phyloP scores from a whole-genome alignment of 345 rosid species.

The Moricandia moricandioides region DNA sequence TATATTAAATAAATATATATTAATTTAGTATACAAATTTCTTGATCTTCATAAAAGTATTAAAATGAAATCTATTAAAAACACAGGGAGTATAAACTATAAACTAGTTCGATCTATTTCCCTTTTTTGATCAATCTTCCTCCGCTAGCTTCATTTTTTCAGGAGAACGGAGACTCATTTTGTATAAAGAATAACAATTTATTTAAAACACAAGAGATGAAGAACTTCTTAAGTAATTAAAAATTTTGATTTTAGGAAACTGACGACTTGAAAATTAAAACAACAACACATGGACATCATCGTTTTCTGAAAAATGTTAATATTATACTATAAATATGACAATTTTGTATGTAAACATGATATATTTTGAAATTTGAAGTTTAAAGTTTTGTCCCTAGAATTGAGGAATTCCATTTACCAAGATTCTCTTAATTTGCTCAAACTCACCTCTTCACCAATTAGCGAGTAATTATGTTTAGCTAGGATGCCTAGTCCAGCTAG shows the following conservation, averaged over 20 bases:
- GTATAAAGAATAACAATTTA: background rate
- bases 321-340: background rate
- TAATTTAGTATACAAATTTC: no score
- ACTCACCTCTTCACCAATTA: slow-evolving; percentile 29
- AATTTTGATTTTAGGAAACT: background rate
- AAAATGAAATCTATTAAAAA: no score
- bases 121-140: background rate
- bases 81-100: background rate
- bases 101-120: slow-evolving; percentile 3
- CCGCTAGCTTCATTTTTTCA: background rate
- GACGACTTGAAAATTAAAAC: background rate
- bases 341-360: background rate
- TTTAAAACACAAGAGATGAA: background rate
- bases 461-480: slow-evolving; percentile 29
- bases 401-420: slow-evolving; percentile 42
- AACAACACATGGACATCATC: background rate
- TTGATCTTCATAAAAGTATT: no score
- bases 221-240: background rate
- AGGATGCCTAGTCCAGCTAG: slow-evolving; percentile 19
- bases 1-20: no score
- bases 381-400: slow-evolving; percentile 20
- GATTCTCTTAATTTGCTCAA: slow-evolving; percentile 41
- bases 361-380: slow-evolving; percentile 24
- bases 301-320: background rate
- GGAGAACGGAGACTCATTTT: background rate